A percentile compares a stretch with the other conserved stretches of the same genome.
Evolutionary conservation across 352 stramenopile species (phyloP).

Genomic region (Halophytophthora batemanensis): DNA sequence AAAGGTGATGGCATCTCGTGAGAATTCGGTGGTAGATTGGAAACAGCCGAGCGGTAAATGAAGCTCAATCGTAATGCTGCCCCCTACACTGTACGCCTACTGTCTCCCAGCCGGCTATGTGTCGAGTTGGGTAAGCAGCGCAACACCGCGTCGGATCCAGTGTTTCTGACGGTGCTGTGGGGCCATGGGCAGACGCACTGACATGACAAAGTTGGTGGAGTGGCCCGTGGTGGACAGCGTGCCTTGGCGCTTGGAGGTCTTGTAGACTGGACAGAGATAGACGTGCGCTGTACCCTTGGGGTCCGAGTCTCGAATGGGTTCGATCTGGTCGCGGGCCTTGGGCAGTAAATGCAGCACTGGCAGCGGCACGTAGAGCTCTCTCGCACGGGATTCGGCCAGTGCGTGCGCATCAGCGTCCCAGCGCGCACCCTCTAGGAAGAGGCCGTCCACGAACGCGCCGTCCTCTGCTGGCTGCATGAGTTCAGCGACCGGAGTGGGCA

Average conservation of each 20-base stretch:
- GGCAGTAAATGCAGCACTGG: conserved; percentile 86
- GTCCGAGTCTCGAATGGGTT: conserved; percentile 87
- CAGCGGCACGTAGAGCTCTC: conserved; percentile 86
- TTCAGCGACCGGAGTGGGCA: conserved; percentile 39
- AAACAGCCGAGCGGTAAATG: too few relatives aligned
- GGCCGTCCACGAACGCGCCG: conserved; percentile 84
- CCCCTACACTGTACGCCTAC: too few relatives aligned
- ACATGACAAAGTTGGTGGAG: conserved; percentile 97
- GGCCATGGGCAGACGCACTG: conserved; percentile 89
- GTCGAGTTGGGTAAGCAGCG: conserved; percentile 93
- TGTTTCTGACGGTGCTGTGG: conserved; percentile 88
- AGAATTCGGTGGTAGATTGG: too few relatives aligned
- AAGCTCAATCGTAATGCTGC: too few relatives aligned
- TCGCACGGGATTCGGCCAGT: conserved; percentile 81
- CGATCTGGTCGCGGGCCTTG: conserved; percentile 76
- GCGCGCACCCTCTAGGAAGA: conserved; percentile 90
- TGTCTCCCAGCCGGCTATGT: conserved; percentile 28
- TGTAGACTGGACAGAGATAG: conserved; percentile 92
- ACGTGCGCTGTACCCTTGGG: conserved; percentile 88
- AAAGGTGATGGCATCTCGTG: too few relatives aligned
- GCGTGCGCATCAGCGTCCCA: conserved; percentile 69
- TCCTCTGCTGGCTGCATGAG: conserved; percentile 67
- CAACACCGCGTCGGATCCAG: conserved; percentile 93
- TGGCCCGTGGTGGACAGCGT: conserved; percentile 93
- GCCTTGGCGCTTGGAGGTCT: conserved; percentile 88